Conservation (phyloP, 257 asterid genomes). For the Solanum tarapatanum region DNA sequence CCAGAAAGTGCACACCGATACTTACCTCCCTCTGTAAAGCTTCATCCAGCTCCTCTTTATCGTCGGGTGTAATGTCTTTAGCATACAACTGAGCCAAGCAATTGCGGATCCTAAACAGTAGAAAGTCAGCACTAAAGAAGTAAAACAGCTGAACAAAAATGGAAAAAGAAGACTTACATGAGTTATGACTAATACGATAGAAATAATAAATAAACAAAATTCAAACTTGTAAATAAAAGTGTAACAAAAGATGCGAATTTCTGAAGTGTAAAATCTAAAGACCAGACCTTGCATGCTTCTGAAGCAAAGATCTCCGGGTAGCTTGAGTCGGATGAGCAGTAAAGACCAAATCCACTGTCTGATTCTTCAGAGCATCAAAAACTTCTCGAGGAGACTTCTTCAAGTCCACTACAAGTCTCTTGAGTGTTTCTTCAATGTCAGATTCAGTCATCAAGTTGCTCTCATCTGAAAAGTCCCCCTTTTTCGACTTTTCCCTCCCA, state of each 20-base stretch:
- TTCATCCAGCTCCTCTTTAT: conserved; percentile 40
- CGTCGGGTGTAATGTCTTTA: conserved; percentile 37
- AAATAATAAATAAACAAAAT: not conserved
- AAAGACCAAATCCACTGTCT: conserved; percentile 40
- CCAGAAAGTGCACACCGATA: not conserved
- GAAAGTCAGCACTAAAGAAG: not conserved
- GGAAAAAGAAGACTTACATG: not conserved
- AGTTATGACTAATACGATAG: not conserved
- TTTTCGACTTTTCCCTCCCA: conserved; percentile 26
- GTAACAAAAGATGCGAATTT: not conserved
- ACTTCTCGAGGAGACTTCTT: conserved; percentile 37
- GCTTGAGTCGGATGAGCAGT: conserved; percentile 52
- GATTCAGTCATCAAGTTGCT: conserved; percentile 35
- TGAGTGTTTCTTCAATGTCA: conserved; percentile 37
- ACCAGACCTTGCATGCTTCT: conserved; percentile 35
- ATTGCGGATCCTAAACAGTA: conserved; percentile 24
- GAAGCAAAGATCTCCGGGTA: conserved; percentile 39
- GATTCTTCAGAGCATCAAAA: conserved; percentile 41
- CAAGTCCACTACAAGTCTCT: conserved; percentile 33
- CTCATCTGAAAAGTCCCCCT: conserved; percentile 26
- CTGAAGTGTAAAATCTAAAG: not conserved
- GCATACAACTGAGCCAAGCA: conserved; percentile 42
- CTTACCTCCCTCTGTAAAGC: conserved; percentile 44
- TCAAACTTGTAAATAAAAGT: not conserved
- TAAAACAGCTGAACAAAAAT: not conserved